Percentiles rank a stretch among this genome's conserved stretches.
Conservation (phyloP, 2,329 filamentous ascomycete species). For the Aspergillus sp. region DNA sequence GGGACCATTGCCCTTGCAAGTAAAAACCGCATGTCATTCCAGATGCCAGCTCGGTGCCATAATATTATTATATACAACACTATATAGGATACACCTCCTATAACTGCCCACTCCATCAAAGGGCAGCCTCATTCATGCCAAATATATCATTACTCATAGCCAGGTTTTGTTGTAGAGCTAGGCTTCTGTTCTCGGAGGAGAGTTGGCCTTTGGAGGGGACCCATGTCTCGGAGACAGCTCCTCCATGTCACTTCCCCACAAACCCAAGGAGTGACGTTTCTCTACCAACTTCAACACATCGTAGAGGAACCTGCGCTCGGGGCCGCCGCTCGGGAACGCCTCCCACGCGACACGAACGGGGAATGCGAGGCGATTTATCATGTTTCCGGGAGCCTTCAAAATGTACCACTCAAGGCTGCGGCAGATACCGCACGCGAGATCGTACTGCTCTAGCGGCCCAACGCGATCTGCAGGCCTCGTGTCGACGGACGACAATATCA, state of each 20-base stretch:
- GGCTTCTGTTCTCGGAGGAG: conserved; percentile 15
- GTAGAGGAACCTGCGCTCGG: conserved; percentile 33
- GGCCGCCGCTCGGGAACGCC: conserved; percentile 31
- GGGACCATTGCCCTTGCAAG: neutral
- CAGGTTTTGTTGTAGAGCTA: neutral
- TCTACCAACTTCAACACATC: conserved; percentile 36
- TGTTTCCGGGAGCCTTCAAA: conserved; percentile 35
- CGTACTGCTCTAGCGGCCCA: conserved; percentile 32
- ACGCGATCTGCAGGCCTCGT: conserved; percentile 30
- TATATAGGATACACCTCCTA: neutral
- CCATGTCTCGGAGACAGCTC: conserved; percentile 31
- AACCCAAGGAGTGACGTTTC: conserved; percentile 32
- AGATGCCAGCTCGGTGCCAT: neutral
- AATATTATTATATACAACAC: neutral
- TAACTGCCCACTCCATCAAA: neutral
- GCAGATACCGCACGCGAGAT: conserved; percentile 35
- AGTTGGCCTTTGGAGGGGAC: conserved; percentile 23
- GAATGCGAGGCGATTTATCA: conserved; percentile 42
- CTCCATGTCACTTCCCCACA: conserved; percentile 38
- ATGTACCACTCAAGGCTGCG: conserved; percentile 38
- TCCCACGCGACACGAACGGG: conserved; percentile 40
- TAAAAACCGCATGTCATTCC: neutral
- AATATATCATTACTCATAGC: neutral
- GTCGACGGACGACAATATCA: conserved; percentile 37
- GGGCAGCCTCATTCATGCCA: too few relatives aligned